Conservation (phyloP, 371 early-diverging fungal genomes). For the Lichtheimia hyalospora region DNA sequence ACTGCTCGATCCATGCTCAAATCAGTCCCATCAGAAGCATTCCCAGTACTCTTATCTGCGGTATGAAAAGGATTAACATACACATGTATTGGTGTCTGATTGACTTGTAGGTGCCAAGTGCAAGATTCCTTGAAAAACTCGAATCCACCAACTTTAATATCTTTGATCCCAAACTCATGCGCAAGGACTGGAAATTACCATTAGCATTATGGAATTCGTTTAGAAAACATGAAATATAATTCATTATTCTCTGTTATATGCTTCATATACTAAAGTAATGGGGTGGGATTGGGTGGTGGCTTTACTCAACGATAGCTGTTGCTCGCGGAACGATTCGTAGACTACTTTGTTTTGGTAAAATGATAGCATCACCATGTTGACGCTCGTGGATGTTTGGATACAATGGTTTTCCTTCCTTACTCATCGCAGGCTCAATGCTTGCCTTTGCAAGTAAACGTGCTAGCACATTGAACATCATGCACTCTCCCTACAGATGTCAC, state of each 20-base stretch:
- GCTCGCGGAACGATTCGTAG: background rate
- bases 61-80: conserved; percentile 30
- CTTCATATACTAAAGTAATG: too few species aligned
- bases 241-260: background rate
- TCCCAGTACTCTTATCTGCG: conserved; percentile 68
- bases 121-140: conserved; percentile 62
- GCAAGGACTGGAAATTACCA: conserved; percentile 72
- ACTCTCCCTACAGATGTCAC: background rate
- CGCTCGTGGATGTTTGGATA: background rate
- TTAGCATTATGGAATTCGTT: conserved; percentile 55
- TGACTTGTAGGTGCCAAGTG: conserved; percentile 47
- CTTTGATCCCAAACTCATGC: conserved; percentile 59
- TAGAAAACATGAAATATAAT: conserved; percentile 24
- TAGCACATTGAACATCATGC: background rate
- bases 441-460: conserved; percentile 1
- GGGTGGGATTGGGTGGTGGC: too few species aligned
- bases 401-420: background rate
- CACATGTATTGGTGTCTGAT: background rate
- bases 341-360: background rate
- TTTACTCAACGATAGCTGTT: background rate
- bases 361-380: background rate
- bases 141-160: conserved; percentile 74
- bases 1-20: conserved; percentile 70
- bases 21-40: conserved; percentile 49
- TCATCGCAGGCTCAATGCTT: background rate